A percentile compares a stretch with the other conserved stretches of the same genome.
Evolutionary conservation across 1,284 basidiomycete species (phyloP).

Genomic region (Moesziomyces globuligerus): DNA sequence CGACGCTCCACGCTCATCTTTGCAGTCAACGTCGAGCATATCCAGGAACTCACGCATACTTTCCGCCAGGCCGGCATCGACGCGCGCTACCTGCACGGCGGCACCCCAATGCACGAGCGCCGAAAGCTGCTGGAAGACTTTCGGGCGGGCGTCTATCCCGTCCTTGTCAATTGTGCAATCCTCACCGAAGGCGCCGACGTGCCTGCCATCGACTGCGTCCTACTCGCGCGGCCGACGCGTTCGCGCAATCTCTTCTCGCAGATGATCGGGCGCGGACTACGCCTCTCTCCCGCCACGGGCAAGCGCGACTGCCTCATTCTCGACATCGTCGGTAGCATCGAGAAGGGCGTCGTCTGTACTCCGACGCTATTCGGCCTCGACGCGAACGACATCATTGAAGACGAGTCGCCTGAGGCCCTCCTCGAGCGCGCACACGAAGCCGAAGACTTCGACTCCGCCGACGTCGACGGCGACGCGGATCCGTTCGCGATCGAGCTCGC

Average conservation of each 20-base stretch:
- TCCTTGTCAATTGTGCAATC: constrained; percentile 91
- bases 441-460: not conserved
- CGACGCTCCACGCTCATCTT: constrained; percentile 90
- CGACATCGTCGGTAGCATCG: constrained; percentile 86
- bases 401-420: constrained; percentile 37
- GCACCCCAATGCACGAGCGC: constrained; percentile 77
- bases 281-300: constrained; percentile 81
- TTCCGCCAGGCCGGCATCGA: constrained; percentile 85
- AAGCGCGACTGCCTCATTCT: constrained; percentile 89
- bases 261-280: constrained; percentile 95
- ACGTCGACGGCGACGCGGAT: constrained; percentile 3
- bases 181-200: constrained; percentile 70
- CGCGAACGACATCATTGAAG: constrained; percentile 75
- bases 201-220: constrained; percentile 80
- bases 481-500: constrained; percentile 20
- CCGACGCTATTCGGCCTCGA: constrained; percentile 89
- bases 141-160: constrained; percentile 78
- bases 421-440: constrained; percentile 24
- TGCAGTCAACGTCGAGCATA: constrained; percentile 85
- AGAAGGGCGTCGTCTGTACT: constrained; percentile 79
- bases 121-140: constrained; percentile 78
- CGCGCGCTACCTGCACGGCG: constrained; percentile 79
- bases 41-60: constrained; percentile 77
- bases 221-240: constrained; percentile 79
- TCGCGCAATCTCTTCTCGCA: constrained; percentile 90